A percentile compares a stretch with the other conserved stretches of the same genome.
Conservation (phyloP, 345 rosid genomes). For the Gynandropsis gynandra region DNA sequence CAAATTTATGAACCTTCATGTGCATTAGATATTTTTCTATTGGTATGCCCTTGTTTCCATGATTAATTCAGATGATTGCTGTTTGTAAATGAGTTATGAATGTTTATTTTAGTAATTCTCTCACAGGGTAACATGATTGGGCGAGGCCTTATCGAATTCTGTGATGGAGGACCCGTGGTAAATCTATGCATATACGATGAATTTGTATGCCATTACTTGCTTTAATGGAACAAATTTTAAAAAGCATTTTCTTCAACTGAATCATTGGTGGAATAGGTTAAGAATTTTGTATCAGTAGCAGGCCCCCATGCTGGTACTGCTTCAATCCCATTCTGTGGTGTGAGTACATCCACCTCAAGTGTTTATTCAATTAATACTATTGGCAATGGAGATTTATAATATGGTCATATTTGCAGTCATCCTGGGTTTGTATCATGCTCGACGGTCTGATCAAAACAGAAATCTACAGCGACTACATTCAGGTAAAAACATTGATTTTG, state of each 20-base stretch:
- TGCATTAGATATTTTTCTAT: too few species aligned
- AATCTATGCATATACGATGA: too few species aligned
- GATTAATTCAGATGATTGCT: not conserved
- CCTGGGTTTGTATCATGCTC: slow-evolving; percentile 51
- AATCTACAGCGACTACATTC: slow-evolving; percentile 61
- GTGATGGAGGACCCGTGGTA: slow-evolving; percentile 82
- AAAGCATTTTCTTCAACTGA: not conserved
- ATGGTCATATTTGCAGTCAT: slow-evolving; percentile 33
- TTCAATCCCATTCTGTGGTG: slow-evolving; percentile 75
- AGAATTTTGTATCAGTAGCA: slow-evolving; percentile 63
- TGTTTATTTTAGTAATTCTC: not conserved
- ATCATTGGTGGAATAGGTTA: slow-evolving; percentile 45
- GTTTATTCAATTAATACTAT: not conserved
- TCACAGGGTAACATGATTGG: slow-evolving; percentile 65
- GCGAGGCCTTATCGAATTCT: slow-evolving; percentile 68
- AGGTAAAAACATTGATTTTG: too few species aligned
- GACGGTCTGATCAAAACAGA: slow-evolving; percentile 52
- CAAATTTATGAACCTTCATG: too few species aligned
- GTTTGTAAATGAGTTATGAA: not conserved
- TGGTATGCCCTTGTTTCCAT: not conserved
- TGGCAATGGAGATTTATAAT: not conserved
- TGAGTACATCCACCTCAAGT: slow-evolving; percentile 30
- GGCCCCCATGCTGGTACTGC: slow-evolving; percentile 90
- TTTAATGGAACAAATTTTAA: too few species aligned
- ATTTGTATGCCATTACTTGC: too few species aligned